These are phyloP conservation scores for Neurospora intermedia DNA, from an alignment of 495 filamentous ascomycete genomes.

Conservation along the genomic window DNA sequence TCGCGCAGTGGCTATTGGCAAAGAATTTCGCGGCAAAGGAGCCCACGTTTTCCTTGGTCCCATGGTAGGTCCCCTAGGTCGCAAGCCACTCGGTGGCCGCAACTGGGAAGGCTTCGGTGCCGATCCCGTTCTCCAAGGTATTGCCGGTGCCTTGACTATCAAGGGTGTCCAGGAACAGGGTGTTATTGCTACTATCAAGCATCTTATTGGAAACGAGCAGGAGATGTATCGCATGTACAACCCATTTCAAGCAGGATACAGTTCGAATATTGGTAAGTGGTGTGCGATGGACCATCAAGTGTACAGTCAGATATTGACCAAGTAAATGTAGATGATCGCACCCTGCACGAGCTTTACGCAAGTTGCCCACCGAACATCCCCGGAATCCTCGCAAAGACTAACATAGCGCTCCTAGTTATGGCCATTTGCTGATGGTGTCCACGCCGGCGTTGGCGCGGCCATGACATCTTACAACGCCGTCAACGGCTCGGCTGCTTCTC, in stretches of 20 bases:
- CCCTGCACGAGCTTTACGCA: constrained; percentile 62
- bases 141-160: constrained; percentile 52
- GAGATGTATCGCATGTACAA: constrained; percentile 62
- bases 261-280: constrained; percentile 39
- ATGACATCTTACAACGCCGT: constrained; percentile 73
- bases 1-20: constrained; percentile 55
- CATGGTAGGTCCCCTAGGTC: constrained; percentile 53
- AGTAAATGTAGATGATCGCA: constrained; percentile 53
- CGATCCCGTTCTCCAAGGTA: constrained; percentile 60
- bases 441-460: constrained; percentile 56
- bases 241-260: constrained; percentile 45
- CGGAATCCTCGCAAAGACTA: background rate
- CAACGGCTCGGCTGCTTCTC: constrained; percentile 57
- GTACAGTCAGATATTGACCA: background rate
- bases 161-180: constrained; percentile 67
- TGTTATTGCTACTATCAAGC: constrained; percentile 62
- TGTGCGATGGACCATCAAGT: background rate
- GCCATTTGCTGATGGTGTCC: constrained; percentile 65
- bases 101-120: constrained; percentile 72
- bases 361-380: background rate
- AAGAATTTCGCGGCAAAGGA: constrained; percentile 64
- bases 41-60: constrained; percentile 63
- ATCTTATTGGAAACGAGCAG: constrained; percentile 66
- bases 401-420: constrained; percentile 31
- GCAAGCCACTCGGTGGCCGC: constrained; percentile 56